A percentile compares a stretch with the other conserved stretches of the same genome.
Evolutionary conservation across 2,329 filamentous ascomycete species (phyloP).

Genomic region (Venturia carpophila): DNA sequence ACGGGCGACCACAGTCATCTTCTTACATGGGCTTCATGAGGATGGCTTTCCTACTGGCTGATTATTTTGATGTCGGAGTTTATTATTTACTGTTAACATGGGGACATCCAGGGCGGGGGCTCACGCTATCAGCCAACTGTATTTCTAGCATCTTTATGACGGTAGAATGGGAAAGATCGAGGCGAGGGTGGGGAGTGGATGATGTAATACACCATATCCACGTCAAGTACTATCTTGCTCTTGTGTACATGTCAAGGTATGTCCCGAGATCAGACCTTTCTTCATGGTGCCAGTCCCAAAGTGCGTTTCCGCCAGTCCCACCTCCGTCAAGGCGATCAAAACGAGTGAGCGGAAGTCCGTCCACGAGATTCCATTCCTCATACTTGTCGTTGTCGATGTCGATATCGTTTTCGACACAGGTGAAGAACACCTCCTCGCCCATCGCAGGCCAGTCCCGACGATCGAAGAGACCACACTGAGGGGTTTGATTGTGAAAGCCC

Average conservation of each 20-base stretch:
- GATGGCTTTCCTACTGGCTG: not conserved
- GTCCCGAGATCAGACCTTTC: no score
- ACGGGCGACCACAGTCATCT: not conserved
- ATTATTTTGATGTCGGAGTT: not conserved
- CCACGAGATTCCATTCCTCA: not conserved
- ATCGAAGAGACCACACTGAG: not conserved
- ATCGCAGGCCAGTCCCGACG: not conserved
- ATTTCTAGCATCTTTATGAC: no score
- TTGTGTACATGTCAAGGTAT: no score
- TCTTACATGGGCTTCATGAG: not conserved
- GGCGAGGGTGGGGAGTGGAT: no score
- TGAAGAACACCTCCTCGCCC: not conserved
- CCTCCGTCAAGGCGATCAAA: not conserved
- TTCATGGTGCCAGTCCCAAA: no score
- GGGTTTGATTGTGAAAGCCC: no score
- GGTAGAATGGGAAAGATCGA: no score
- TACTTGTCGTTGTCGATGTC: not conserved
- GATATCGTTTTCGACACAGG: not conserved
- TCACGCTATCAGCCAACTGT: no score
- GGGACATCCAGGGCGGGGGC: no score
- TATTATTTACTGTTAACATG: not conserved
- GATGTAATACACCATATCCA: no score
- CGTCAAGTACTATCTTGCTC: no score
- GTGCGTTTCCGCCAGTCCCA: not conserved
- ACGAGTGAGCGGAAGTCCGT: not conserved